Base-by-base conservation (phyloP, 2,329 filamentous ascomycete species). In the Venturia pyrina region DNA sequence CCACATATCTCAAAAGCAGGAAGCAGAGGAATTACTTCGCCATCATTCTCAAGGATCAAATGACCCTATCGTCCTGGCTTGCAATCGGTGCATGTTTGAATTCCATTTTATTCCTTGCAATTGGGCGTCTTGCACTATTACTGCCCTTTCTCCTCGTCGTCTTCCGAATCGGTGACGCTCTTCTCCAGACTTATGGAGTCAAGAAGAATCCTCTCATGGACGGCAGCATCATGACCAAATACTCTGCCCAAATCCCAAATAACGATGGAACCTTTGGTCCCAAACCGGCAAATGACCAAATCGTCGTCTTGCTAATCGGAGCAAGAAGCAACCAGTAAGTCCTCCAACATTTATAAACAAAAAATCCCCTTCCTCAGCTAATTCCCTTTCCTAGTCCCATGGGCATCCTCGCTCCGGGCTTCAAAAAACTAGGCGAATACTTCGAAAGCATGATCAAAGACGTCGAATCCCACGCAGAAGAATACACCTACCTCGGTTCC, bases 341-440 rank as follows among this genome's bases (percentile, higher is more conserved):
- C 13, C 50, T 69, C 70, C 37, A 76, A 82, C 67, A 69, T 85
- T 34, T 77, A 78, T 5, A 80, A 68, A 85, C 76, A 67, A 83
- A 86, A 70, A 83, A 85, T 76, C 78, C 10, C 79, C 0, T 84
- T n/a, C n/a, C n/a, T n/a, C n/a, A n/a, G 81, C 68, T 72, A 77
- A 40, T n/a, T n/a, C 78, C 79, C 3, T 76, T 76, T 0, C 71
- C 73, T 2, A 75, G 77, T 5, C 82, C 83, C 0, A 75, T 84
- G 0, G 82, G 83, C 4, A 53, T 78, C 8, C 70, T 84, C n/a
- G 74, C 76, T 1, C 82, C 83, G 0, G 78, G 79, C 61, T 77
- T 74, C 66, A 73, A 72, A 32, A 74, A 80, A 19, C 69, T 82
- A 0, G 74, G 71, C 60, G 68, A 70, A 0, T 73, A 73, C 68